Evolutionary conservation across 306 rosid species (phyloP).

Genomic region (Comarum palustre): DNA sequence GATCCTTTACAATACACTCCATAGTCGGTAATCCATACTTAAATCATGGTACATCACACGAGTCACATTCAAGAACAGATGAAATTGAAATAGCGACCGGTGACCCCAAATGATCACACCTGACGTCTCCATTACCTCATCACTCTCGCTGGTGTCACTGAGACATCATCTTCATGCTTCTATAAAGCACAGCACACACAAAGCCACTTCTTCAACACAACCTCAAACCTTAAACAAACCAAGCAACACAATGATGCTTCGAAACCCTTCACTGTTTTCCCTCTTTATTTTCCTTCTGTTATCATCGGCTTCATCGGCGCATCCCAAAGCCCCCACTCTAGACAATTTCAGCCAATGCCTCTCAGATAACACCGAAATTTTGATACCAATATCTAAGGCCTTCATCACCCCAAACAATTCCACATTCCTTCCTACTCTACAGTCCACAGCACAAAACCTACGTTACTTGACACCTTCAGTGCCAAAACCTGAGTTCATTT

Average conservation of each 20-base stretch:
- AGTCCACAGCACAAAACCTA: slow-evolving; percentile 68
- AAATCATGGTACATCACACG: neutral
- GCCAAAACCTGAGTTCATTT: slow-evolving; percentile 60
- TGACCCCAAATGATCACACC: neutral
- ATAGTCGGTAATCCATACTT: neutral
- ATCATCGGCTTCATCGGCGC: slow-evolving; percentile 9
- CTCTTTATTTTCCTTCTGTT: neutral
- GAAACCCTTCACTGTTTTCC: neutral
- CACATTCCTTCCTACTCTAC: slow-evolving; percentile 46
- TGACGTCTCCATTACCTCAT: slow-evolving; percentile 9
- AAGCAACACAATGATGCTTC: slow-evolving; percentile 1
- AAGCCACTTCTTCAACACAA: slow-evolving; percentile 2
- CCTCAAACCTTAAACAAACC: neutral
- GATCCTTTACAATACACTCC: neutral
- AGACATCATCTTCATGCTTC: slow-evolving; percentile 10
- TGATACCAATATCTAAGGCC: slow-evolving; percentile 41
- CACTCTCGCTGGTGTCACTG: neutral
- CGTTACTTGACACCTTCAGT: slow-evolving; percentile 49
- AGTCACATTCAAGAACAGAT: neutral
- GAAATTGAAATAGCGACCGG: neutral
- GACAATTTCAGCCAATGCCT: slow-evolving; percentile 52
- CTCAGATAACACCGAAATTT: slow-evolving; percentile 32
- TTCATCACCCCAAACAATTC: slow-evolving; percentile 43
- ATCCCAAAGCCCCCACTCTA: slow-evolving; percentile 32
- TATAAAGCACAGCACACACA: neutral